Evolutionary conservation across 2,329 filamentous ascomycete species (phyloP), one percentile per base, ranked within the genome.

Genomic region (Colletotrichum liaoningense): DNA sequence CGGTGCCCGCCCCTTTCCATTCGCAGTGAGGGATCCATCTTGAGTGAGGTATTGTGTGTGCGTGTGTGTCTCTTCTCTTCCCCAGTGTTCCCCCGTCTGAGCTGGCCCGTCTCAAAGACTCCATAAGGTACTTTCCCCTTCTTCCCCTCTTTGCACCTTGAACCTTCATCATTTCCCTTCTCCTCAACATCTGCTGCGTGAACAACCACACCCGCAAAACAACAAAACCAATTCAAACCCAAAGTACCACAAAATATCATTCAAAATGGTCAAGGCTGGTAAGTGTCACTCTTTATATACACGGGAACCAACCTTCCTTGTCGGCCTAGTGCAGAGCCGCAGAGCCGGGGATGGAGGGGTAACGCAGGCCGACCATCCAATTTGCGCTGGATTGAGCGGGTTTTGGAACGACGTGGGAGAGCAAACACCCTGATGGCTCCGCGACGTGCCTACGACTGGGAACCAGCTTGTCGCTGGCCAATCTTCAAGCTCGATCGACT

Each of bases 201-300:
- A 63, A 19, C 57, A 72, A 52, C 64, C 68, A 57, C 49, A 38
- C 24, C 60, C 38, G 52, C 57, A 7, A 55, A 46, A 35, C 63
- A 66, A 69, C 73, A 69, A 22, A 67, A 65, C 52, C 54, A 54
- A 63, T 62, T 72, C 69, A 62, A 76, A 71, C 75, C 75, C 72
- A 75, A 73, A 79, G 78, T 72, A 81, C 79, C 42, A 80, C 77
- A 81, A 85, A 54, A 79, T 88, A 79, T 87, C 88, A 87, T n/a
- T 88, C 93, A 98, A 92, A 92, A 98, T 98, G 95, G 95, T 98
- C 90, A 98, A 98, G 91, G 95, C 96, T 88, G 94, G 95, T 97
- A 91, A 83, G 93, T 91, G 75, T 64, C 30, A 67, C 77, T 69
- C 76, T 76, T 76, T 75, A 75, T 77, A 75, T 77, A 75, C 62